Evolutionary conservation across 352 stramenopile genomes (phyloP).

Genomic region (Aphanomyces astaci): DNA sequence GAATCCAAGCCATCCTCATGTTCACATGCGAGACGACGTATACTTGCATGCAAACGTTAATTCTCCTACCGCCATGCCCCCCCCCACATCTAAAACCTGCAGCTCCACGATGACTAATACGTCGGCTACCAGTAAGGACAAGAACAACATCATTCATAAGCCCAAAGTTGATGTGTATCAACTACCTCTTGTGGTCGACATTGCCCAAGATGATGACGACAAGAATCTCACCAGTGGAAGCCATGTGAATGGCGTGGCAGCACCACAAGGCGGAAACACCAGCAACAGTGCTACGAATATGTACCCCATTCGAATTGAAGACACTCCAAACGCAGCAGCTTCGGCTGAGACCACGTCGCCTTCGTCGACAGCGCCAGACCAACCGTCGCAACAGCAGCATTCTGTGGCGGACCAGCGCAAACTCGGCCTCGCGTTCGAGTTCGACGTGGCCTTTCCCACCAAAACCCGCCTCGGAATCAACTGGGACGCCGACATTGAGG

Average conservation of each 20-base stretch:
- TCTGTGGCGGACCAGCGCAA: not conserved
- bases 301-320: not conserved
- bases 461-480: conserved; percentile 10
- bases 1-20: not conserved
- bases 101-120: not conserved
- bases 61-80: too few relatives aligned
- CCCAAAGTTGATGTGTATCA: not conserved
- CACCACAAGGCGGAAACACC: too few relatives aligned
- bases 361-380: not conserved
- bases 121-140: too few relatives aligned
- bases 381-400: not conserved
- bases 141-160: not conserved
- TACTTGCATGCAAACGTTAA: too few relatives aligned
- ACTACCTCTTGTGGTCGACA: not conserved
- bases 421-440: not conserved
- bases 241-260: not conserved
- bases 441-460: not conserved
- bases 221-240: not conserved
- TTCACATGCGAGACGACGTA: not conserved
- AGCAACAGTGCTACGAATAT: too few relatives aligned
- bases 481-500: not conserved
- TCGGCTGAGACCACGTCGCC: too few relatives aligned
- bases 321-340: not conserved
- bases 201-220: not conserved
- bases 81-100: too few relatives aligned